Evolutionary conservation across 2,329 filamentous ascomycete species (phyloP), one percentile per base, ranked within the genome.

Genomic region (Coniochaeta sp.): DNA sequence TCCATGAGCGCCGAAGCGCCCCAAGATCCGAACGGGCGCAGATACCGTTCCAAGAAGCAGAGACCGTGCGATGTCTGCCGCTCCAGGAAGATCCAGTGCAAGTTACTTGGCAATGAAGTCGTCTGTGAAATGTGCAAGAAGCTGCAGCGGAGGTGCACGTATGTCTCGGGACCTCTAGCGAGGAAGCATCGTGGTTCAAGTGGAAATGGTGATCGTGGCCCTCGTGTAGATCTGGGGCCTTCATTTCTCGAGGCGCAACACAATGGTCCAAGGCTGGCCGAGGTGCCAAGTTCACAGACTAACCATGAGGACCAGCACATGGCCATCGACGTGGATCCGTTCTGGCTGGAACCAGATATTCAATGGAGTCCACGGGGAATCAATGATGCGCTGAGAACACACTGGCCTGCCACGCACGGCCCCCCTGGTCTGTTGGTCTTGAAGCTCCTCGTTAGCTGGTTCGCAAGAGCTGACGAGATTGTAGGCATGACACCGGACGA

Each of bases 41-140:
- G 61, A 34, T 65, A 65, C 47, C 62, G 63, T 26, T 65, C 63
- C 26, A 65, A 65, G 58, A 65, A 64, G 59, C 63, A 65, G 56
- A 36, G 62, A 50, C 62, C 62, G 2, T 64, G 63, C 47, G 63
- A 65, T 47, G 56, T 65, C 19, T 65, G 63, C 50, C 62, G 63
- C 36, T 62, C 62, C 4, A 58, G 62, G 24, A 65, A 65, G 60
- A 64, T 62, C 50, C 61, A 64, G 24, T 65, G 63, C 62, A 64
- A 64, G 59, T 36, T 65, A 3, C 58, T 59, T n/a, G 57, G 55
- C 12, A 60, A 62, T 28, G 63, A 62, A 30, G 44, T 57, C 10
- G 62, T 58, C 16, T 67, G 65, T 42, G 65, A 66, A 55, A 59
- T 63, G 52, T 67, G 65, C 58, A 55, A 50, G 54, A 61, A 61